These are phyloP conservation scores for Xylariaceae sp. DNA, from an alignment of 2,329 filamentous ascomycete species.

Conservation along the genomic window DNA sequence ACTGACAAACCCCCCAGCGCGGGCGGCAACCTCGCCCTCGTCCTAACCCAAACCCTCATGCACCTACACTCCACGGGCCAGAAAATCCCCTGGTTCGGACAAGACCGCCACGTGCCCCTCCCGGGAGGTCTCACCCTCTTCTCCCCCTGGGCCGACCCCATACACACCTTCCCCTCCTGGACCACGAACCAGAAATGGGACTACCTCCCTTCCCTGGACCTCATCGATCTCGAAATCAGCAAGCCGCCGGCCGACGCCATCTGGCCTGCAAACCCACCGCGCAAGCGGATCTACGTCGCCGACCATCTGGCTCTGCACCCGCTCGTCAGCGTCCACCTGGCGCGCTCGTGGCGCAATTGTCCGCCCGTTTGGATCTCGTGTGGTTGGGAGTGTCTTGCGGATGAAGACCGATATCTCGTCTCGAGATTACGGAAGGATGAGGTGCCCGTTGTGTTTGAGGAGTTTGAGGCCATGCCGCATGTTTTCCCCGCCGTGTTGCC, in stretches of 20 bases:
- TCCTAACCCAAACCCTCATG: constrained; percentile 63
- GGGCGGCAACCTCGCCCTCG: constrained; percentile 64
- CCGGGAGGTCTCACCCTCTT: constrained; percentile 60
- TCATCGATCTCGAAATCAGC: constrained; percentile 21
- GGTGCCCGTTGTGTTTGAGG: constrained; percentile 59
- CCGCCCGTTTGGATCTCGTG: constrained; percentile 64
- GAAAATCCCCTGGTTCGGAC: constrained; percentile 56
- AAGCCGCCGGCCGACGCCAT: constrained; percentile 42
- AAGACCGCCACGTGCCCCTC: constrained; percentile 53
- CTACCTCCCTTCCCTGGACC: constrained; percentile 52
- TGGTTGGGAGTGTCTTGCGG: constrained; percentile 66
- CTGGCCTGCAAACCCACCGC: constrained; percentile 54
- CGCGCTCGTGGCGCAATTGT: constrained; percentile 52
- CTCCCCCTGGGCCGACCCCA: constrained; percentile 69
- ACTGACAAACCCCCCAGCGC: constrained; percentile 43
- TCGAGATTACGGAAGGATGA: constrained; percentile 50
- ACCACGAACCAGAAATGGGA: constrained; percentile 51
- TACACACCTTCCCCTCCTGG: constrained; percentile 56
- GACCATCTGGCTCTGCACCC: constrained; percentile 58
- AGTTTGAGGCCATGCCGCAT: constrained; percentile 75
- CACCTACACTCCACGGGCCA: constrained; percentile 48
- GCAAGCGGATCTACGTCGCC: constrained; percentile 49
- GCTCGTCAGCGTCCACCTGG: constrained; percentile 58
- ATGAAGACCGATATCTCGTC: constrained; percentile 61
- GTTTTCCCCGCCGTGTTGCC: constrained; percentile 56